Conservation (phyloP, 148 eudicot genomes). For the Camellia granthamiana region DNA sequence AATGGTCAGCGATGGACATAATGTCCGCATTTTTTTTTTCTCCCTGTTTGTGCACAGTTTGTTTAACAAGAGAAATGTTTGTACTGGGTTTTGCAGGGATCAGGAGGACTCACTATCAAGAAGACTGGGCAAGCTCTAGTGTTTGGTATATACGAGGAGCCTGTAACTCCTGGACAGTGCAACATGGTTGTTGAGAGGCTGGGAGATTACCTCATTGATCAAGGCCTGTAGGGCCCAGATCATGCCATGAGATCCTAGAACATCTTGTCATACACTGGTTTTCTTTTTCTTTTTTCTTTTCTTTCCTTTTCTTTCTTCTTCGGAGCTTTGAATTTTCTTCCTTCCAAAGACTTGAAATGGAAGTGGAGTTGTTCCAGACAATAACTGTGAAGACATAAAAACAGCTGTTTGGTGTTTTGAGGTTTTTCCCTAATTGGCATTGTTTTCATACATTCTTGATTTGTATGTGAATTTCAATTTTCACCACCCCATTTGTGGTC, state of each 20-base stretch:
- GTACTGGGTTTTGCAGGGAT: constrained; percentile 30
- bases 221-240: constrained; percentile 38
- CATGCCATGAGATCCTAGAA: not conserved
- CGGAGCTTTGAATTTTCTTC: constrained; percentile 10
- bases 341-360: constrained; percentile 11
- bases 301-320: not conserved
- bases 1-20: not conserved
- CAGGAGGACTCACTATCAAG: constrained; percentile 51
- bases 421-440: not conserved
- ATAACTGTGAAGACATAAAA: constrained; percentile 9
- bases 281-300: not conserved
- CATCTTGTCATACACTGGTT: not conserved
- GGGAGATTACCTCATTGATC: constrained; percentile 64
- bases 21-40: not conserved
- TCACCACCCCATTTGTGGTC: no score
- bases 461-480: no score
- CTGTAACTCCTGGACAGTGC: constrained; percentile 65
- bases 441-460: not conserved
- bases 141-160: constrained; percentile 59
- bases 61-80: not conserved
- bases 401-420: not conserved
- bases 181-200: constrained; percentile 67
- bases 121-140: constrained; percentile 54
- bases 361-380: constrained; percentile 13
- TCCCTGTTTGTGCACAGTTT: no score